Conservation (phyloP, 2,329 filamentous ascomycete species). For the Pezicula carpinea region DNA sequence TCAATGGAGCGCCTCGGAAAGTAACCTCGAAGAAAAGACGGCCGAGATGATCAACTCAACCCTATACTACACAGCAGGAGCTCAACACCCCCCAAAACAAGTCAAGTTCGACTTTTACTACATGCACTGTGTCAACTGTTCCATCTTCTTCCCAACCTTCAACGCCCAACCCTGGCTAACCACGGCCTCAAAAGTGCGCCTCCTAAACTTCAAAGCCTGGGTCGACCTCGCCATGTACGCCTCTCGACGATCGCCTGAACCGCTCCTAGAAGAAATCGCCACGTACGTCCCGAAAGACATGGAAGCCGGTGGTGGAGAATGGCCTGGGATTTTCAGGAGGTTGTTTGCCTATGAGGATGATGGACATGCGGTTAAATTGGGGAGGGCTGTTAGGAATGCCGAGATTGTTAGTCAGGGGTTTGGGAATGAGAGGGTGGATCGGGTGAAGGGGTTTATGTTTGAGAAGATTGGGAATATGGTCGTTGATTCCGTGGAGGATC, state of each 20-base stretch:
- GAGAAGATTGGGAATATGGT: slow-evolving; percentile 54
- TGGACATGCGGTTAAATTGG: slow-evolving; percentile 75
- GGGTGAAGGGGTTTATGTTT: slow-evolving; percentile 56
- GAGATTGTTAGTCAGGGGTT: slow-evolving; percentile 45
- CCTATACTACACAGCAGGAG: slow-evolving; percentile 43
- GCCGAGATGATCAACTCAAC: slow-evolving; percentile 67
- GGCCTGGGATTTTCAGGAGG: slow-evolving; percentile 39
- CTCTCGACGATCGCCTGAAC: slow-evolving; percentile 57
- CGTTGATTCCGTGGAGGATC: slow-evolving; percentile 53
- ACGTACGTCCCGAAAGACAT: slow-evolving; percentile 50
- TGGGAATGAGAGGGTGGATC: slow-evolving; percentile 43
- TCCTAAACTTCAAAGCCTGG: slow-evolving; percentile 80
- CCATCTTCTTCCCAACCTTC: slow-evolving; percentile 70
- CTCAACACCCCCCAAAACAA: slow-evolving; percentile 57
- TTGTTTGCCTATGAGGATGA: slow-evolving; percentile 59
- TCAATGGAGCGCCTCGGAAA: slow-evolving; percentile 52
- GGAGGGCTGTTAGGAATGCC: slow-evolving; percentile 64
- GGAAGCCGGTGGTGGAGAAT: slow-evolving; percentile 21
- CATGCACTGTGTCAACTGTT: slow-evolving; percentile 71
- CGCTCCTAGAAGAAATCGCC: slow-evolving; percentile 54
- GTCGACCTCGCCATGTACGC: slow-evolving; percentile 71
- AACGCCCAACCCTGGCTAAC: slow-evolving; percentile 58
- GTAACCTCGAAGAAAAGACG: slow-evolving; percentile 43
- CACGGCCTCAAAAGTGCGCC: slow-evolving; percentile 54
- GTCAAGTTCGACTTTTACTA: slow-evolving; percentile 79